Percentiles rank a stretch among this genome's conserved stretches.
These are phyloP conservation scores for Fomitopsis pinicola DNA, from an alignment of 1,284 basidiomycete species.

Conservation along the genomic window DNA sequence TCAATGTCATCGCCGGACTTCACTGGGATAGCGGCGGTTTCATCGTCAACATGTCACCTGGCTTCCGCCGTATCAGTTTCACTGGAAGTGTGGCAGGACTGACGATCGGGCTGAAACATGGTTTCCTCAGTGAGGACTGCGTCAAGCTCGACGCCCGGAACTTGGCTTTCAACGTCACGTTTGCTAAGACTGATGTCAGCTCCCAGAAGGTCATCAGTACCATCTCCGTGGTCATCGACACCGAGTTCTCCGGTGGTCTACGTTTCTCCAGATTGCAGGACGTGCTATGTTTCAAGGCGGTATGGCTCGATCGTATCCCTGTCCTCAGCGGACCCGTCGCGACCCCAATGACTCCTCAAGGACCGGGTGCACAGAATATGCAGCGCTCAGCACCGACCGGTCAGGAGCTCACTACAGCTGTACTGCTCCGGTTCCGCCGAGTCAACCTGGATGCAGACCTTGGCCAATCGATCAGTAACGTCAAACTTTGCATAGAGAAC, in stretches of 20 bases:
- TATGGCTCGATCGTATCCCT: constrained; percentile 85
- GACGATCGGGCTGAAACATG: constrained; percentile 74
- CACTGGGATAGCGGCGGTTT: constrained; percentile 94
- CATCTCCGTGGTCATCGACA: constrained; percentile 69
- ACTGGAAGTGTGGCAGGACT: constrained; percentile 79
- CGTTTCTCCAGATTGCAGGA: constrained; percentile 82
- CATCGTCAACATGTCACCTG: constrained; percentile 70
- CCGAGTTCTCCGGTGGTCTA: constrained; percentile 69
- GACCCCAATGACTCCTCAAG: constrained; percentile 17
- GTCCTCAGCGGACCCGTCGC: constrained; percentile 44
- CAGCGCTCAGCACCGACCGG: constrained; percentile 24
- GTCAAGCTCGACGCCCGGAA: constrained; percentile 72
- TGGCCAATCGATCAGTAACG: constrained; percentile 65
- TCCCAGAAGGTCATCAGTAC: constrained; percentile 42
- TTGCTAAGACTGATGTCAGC: constrained; percentile 44
- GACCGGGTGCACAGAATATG: constrained; percentile 6
- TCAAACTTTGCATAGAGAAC: constrained; percentile 62
- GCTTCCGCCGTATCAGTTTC: constrained; percentile 64
- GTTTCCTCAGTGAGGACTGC: constrained; percentile 77
- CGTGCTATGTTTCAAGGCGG: constrained; percentile 84
- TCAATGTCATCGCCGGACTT: constrained; percentile 81
- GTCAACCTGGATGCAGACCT: constrained; percentile 75
- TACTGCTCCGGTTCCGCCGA: constrained; percentile 68
- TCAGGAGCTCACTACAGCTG: constrained; percentile 51
- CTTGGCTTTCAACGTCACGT: constrained; percentile 67